Percentiles rank a stretch among this genome's conserved stretches.
phyloP scores from a whole-genome alignment of 2,329 filamentous ascomycete species.

The Ophiognomonia clavigignenti-juglandacearum region DNA sequence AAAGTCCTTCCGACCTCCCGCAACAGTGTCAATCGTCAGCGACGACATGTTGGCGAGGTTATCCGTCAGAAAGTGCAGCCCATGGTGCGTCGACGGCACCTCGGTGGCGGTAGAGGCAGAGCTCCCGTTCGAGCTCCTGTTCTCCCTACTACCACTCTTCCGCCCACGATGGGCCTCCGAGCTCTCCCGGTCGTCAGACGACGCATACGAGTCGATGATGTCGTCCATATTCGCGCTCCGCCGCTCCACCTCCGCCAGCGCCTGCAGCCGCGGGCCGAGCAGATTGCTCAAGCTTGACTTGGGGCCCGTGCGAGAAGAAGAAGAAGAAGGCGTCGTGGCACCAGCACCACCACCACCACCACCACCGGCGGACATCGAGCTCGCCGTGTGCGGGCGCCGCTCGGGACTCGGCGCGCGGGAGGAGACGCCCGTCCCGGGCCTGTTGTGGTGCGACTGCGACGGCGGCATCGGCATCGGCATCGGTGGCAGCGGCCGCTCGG shows the following conservation, averaged over 20 bases:
- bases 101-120: not conserved
- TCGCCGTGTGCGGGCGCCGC: too few relatives aligned
- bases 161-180: conserved; percentile 21
- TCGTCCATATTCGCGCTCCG: not conserved
- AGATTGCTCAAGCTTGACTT: conserved; percentile 10
- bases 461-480: conserved; percentile 5
- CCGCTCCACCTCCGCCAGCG: conserved; percentile 8
- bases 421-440: too few relatives aligned
- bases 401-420: too few relatives aligned
- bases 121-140: conserved; percentile 4
- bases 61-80: not conserved
- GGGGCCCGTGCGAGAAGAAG: too few relatives aligned
- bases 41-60: conserved; percentile 16
- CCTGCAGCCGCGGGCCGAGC: conserved; percentile 3
- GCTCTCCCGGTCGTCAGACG: conserved; percentile 19
- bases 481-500: not conserved
- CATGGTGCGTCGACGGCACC: too few relatives aligned
- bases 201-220: too few relatives aligned
- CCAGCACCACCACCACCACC: too few relatives aligned
- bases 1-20: conserved; percentile 57
- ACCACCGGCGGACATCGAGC: too few relatives aligned
- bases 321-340: too few relatives aligned
- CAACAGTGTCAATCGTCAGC: conserved; percentile 51
- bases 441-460: too few relatives aligned
- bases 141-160: conserved; percentile 2